Percentiles rank a stretch among this genome's conserved stretches.
Conservation (phyloP, 345 rosid species). For the Eucalyptus globulus region DNA sequence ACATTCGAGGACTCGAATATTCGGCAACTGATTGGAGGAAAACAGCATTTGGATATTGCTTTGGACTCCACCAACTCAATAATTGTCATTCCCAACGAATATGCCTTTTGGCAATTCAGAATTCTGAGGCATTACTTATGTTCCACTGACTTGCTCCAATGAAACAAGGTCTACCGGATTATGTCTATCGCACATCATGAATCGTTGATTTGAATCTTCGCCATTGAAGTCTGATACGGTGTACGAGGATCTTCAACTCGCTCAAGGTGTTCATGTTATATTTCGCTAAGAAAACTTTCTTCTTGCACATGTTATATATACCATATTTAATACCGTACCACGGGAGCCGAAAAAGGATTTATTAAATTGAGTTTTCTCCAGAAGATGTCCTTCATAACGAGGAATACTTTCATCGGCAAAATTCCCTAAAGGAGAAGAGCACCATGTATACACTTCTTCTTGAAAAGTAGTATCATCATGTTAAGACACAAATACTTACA, state of each 20-base stretch:
- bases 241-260: background rate
- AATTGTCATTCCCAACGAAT: background rate
- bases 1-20: background rate
- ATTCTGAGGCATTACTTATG: background rate
- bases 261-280: background rate
- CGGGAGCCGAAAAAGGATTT: background rate
- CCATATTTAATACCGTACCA: background rate
- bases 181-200: background rate
- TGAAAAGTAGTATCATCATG: background rate
- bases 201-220: background rate
- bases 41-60: background rate
- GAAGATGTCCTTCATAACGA: background rate
- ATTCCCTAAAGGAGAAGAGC: background rate
- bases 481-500: background rate
- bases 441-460: background rate
- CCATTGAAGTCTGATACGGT: background rate
- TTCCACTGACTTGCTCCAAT: background rate
- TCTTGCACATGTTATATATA: background rate
- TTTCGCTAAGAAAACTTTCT: background rate
- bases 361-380: background rate
- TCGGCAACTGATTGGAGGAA: background rate
- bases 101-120: background rate
- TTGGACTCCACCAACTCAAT: background rate
- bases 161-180: background rate
- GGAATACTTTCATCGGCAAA: background rate